These are phyloP conservation scores for Parietaria judaica DNA, from an alignment of 306 rosid species.

Conservation along the genomic window DNA sequence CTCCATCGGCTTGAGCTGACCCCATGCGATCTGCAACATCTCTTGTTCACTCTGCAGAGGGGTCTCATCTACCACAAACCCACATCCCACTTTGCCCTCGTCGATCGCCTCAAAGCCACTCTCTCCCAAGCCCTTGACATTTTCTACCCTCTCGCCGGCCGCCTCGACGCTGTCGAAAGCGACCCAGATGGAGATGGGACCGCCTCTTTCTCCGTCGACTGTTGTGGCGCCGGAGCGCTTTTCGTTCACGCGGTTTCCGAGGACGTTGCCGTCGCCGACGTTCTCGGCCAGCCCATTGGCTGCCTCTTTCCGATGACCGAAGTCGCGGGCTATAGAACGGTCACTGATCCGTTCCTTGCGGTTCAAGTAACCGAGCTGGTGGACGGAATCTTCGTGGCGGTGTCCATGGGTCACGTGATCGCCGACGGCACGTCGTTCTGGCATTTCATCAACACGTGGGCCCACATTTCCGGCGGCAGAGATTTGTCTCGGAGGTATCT, in stretches of 20 bases:
- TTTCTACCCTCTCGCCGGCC: slow-evolving; percentile 19
- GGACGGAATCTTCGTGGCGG: slow-evolving; percentile 35
- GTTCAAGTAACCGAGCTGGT: slow-evolving; percentile 39
- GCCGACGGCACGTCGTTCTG: slow-evolving; percentile 31
- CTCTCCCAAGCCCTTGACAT: slow-evolving; percentile 9
- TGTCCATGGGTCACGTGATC: slow-evolving; percentile 16
- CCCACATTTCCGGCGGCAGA: slow-evolving; percentile 26
- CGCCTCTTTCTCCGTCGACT: slow-evolving; percentile 17
- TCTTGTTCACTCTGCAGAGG: neutral
- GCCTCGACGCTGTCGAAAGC: neutral
- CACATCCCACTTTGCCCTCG: neutral
- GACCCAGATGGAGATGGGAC: neutral
- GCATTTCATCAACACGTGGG: slow-evolving; percentile 38
- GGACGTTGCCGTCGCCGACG: slow-evolving; percentile 9
- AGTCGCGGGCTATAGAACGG: slow-evolving; percentile 13
- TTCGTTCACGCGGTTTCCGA: slow-evolving; percentile 13
- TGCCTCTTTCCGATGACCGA: slow-evolving; percentile 30
- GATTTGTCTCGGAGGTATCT: neutral
- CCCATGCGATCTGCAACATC: neutral
- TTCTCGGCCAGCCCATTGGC: slow-evolving; percentile 18
- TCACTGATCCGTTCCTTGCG: slow-evolving; percentile 27
- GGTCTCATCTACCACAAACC: neutral
- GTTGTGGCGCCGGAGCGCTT: slow-evolving; percentile 16
- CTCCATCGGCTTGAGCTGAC: neutral
- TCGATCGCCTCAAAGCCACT: neutral